Conservation (phyloP, 2,329 filamentous ascomycete genomes). For the Zasmidium cellare region DNA sequence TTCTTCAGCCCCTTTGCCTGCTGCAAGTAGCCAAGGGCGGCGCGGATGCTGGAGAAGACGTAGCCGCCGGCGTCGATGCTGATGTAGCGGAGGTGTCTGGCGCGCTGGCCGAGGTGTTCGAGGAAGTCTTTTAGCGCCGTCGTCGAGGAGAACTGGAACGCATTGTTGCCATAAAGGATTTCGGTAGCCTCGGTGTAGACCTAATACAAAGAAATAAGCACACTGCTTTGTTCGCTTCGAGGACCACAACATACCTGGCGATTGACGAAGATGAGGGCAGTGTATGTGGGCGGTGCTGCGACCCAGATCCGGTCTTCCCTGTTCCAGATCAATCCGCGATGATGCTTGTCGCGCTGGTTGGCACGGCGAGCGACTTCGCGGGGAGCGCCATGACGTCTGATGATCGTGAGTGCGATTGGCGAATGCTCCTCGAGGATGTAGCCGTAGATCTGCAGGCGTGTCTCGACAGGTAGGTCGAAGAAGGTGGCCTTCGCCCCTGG, state of each 20-base stretch:
- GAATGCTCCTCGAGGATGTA: slow-evolving; percentile 10
- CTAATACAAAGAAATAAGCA: not conserved
- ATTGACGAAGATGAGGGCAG: slow-evolving; percentile 7
- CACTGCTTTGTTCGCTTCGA: not conserved
- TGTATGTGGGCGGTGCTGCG: not conserved
- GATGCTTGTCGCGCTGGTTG: not conserved
- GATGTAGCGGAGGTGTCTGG: slow-evolving; percentile 6
- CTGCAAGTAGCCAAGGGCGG: not conserved
- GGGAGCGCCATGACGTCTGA: not conserved
- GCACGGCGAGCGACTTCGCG: not conserved
- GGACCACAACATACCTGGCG: not conserved
- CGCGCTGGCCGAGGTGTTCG: not conserved
- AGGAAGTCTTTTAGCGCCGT: slow-evolving; percentile 1
- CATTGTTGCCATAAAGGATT: slow-evolving; percentile 8
- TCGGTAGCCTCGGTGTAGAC: slow-evolving; percentile 3
- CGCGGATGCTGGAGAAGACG: not conserved
- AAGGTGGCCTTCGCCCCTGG: not conserved
- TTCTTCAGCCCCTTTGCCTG: slow-evolving; percentile 8
- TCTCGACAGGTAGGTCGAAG: slow-evolving; percentile 13
- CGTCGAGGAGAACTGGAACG: slow-evolving; percentile 4
- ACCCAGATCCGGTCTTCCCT: not conserved
- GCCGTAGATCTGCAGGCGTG: slow-evolving; percentile 16
- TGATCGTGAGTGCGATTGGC: not conserved
- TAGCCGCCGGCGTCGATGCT: slow-evolving; percentile 3
- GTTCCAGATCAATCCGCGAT: not conserved